These are phyloP conservation scores for Cladosporium velox DNA, from an alignment of 2,329 filamentous ascomycete species.

Conservation along the genomic window DNA sequence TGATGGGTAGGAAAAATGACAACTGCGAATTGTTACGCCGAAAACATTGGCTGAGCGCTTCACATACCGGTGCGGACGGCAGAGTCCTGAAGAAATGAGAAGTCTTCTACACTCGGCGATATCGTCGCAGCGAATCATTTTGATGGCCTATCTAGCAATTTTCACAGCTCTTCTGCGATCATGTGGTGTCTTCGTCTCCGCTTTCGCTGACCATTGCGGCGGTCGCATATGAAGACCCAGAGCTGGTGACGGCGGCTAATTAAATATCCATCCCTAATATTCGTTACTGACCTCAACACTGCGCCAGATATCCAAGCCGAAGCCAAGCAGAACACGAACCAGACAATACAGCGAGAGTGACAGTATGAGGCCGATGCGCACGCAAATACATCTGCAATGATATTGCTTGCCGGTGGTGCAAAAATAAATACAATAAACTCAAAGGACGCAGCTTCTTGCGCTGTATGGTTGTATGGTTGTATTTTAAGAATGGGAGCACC, in stretches of 20 bases:
- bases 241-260: not conserved
- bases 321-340: not conserved
- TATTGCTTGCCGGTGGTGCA: not conserved
- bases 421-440: not conserved
- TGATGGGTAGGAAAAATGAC: not conserved
- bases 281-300: not conserved
- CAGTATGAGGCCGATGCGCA: not conserved
- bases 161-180: not conserved
- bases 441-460: not conserved
- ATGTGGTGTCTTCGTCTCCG: not conserved
- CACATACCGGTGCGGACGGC: not conserved
- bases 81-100: not conserved
- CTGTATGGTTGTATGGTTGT: too few relatives aligned
- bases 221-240: not conserved
- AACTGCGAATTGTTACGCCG: not conserved
- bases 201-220: not conserved
- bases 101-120: not conserved
- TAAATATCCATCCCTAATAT: not conserved
- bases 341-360: not conserved
- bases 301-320: not conserved
- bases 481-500: not conserved
- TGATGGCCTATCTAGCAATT: not conserved
- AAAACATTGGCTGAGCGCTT: not conserved
- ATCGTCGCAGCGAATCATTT: not conserved
- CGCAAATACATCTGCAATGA: not conserved